These are phyloP conservation scores for Ophiorrhiza pumila DNA, from an alignment of 257 asterid species.

Conservation along the genomic window DNA sequence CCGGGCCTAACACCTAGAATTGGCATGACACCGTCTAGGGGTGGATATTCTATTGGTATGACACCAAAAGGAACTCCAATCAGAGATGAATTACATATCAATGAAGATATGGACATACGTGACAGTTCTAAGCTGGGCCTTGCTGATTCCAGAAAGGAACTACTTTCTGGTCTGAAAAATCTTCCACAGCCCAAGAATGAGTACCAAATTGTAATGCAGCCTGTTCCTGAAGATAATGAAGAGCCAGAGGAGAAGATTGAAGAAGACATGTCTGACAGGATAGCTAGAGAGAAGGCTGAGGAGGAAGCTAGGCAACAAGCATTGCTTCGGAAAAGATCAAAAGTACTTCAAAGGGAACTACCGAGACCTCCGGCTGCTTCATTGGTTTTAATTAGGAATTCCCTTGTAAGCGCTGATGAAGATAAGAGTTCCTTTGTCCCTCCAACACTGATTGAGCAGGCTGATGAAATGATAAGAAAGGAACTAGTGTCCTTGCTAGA, in stretches of 20 bases:
- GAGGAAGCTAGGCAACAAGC: constrained; percentile 89
- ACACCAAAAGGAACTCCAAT: constrained; percentile 93
- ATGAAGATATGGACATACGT: constrained; percentile 71
- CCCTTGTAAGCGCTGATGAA: constrained; percentile 70
- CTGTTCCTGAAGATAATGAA: constrained; percentile 69
- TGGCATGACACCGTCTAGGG: constrained; percentile 84
- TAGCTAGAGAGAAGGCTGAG: constrained; percentile 91
- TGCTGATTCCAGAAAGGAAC: constrained; percentile 55
- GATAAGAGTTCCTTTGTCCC: constrained; percentile 97
- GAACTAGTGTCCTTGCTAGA: constrained; percentile 85
- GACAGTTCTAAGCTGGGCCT: constrained; percentile 50
- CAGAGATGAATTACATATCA: constrained; percentile 87
- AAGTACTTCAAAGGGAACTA: constrained; percentile 91
- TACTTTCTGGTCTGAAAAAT: constrained; percentile 55
- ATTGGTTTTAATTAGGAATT: constrained; percentile 59
- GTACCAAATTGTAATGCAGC: constrained; percentile 76
- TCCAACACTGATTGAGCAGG: constrained; percentile 86
- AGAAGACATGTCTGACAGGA: constrained; percentile 97
- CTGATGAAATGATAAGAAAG: constrained; percentile 82
- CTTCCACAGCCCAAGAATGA: constrained; percentile 97
- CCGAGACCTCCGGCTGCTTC: constrained; percentile 96
- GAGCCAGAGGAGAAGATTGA: constrained; percentile 95
- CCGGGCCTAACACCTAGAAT: constrained; percentile 73
- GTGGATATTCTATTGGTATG: constrained; percentile 57
- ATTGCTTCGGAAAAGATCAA: constrained; percentile 81